These are phyloP conservation scores for Leccinellum rugosiceps DNA, from an alignment of 768 basidiomycete species.

Conservation along the genomic window DNA sequence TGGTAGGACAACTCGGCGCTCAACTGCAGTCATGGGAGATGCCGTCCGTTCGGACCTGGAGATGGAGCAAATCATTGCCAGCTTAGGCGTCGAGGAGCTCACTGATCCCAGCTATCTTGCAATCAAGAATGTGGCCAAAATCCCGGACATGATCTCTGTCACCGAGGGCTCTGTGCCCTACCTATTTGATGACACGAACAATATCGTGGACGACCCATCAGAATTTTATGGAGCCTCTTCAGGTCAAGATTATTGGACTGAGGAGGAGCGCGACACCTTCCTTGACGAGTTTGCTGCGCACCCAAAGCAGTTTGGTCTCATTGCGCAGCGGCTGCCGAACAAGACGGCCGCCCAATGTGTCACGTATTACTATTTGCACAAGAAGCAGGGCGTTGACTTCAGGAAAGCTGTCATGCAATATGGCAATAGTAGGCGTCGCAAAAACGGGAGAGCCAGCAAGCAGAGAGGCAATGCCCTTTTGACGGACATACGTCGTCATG, in stretches of 20 bases:
- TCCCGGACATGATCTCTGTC: slow-evolving; percentile 89
- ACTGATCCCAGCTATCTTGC: slow-evolving; percentile 93
- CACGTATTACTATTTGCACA: slow-evolving; percentile 91
- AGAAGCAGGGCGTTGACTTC: slow-evolving; percentile 85
- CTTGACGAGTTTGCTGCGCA: slow-evolving; percentile 76
- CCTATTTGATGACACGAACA: slow-evolving; percentile 82
- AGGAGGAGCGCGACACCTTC: slow-evolving; percentile 76
- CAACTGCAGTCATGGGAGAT: slow-evolving; percentile 72
- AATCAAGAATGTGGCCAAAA: slow-evolving; percentile 74
- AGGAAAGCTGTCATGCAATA: slow-evolving; percentile 67
- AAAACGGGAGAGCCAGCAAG: slow-evolving; percentile 57
- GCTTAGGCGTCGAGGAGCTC: slow-evolving; percentile 85
- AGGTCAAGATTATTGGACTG: slow-evolving; percentile 84
- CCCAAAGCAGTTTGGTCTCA: slow-evolving; percentile 96
- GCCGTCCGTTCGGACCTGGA: slow-evolving; percentile 93
- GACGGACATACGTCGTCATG: slow-evolving; percentile 76
- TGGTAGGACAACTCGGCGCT: slow-evolving; percentile 69
- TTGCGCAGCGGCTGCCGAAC: slow-evolving; percentile 73
- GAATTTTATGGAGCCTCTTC: slow-evolving; percentile 73
- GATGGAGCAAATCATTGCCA: slow-evolving; percentile 97
- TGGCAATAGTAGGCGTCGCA: slow-evolving; percentile 63
- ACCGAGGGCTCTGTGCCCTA: slow-evolving; percentile 57
- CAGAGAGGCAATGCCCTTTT: slow-evolving; percentile 81
- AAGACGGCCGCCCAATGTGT: slow-evolving; percentile 90
- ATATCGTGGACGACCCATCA: slow-evolving; percentile 69